Percentiles rank a stretch among this genome's conserved stretches.
phyloP scores from a whole-genome alignment of 148 eudicot species.

The Nepenthes mirabilis region DNA sequence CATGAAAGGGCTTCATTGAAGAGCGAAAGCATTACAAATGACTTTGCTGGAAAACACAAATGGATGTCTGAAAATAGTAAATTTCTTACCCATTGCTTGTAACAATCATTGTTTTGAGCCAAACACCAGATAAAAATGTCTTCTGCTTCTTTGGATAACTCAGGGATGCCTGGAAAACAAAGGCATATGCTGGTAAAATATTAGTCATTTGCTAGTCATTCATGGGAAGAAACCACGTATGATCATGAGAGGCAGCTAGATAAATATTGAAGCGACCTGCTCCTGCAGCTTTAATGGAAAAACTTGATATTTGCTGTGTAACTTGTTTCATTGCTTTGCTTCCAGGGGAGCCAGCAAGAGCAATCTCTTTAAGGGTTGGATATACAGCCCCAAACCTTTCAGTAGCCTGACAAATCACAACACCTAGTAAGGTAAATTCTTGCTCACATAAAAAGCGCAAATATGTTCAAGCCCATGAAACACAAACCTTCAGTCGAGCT shows the following conservation, averaged over 20 bases:
- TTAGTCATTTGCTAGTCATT: not conserved
- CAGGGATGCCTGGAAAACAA: constrained; percentile 39
- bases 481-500: constrained; percentile 54
- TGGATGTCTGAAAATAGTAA: constrained; percentile 3
- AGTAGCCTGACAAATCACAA: constrained; percentile 47
- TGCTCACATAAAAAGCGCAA: not conserved
- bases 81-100: constrained; percentile 70
- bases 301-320: constrained; percentile 43
- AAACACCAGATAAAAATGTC: constrained; percentile 47
- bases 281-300: constrained; percentile 52
- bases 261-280: constrained; percentile 35
- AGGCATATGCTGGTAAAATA: not conserved
- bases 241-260: not conserved
- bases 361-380: constrained; percentile 71
- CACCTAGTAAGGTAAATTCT: not conserved
- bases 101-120: constrained; percentile 45
- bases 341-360: constrained; percentile 68
- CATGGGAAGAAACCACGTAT: not conserved
- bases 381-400: constrained; percentile 80
- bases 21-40: not conserved
- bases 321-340: constrained; percentile 86
- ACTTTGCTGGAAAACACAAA: not conserved
- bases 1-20: constrained; percentile 3
- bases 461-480: not conserved
- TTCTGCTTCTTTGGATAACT: constrained; percentile 54